Base-by-base conservation (phyloP, 805 yeast genomes). In the Huiozyma sinensis region DNA sequence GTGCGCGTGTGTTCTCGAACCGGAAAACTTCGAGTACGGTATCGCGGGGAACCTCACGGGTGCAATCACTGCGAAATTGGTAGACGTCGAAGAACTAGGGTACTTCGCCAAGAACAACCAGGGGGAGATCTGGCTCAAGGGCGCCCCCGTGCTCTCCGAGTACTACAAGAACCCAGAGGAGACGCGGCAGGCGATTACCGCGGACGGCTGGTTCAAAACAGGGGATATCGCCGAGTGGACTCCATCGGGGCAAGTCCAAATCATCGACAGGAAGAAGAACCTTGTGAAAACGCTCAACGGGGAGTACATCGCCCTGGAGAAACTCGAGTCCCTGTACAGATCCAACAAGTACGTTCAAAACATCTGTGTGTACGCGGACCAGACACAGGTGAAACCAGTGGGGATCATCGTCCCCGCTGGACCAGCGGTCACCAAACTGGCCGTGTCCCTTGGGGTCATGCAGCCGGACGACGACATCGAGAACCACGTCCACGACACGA, bases 191-290 rank as follows among this genome's bases (percentile, higher is more conserved):
- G 86, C 94, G 1, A 80, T 83, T 57, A 73, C 79, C 40, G 83
- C 83, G 47, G 89, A 84, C 54, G 95, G 90, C 27, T 92, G 97
- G 97, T 92, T 92, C 72, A 75, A 71, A 60, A 92, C 97, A 31
- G 98, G 98, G 66, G 98, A 92, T 65, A 86, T 92, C 64, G 97
- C 89, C 58, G 88, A 86, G 70, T 87, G 95, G 94, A 75, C 90
- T 34, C 50, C 79, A 33, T 74, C 71, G 51, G 98, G 98, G 52
- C 81, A 78, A 47, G 70, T 92, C 57, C 78, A 75, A 61, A 71
- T 92, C 50, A 84, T 92, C 63, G 98, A 92, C 69, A 83, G 98
- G 65, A 85, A 79, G 72, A 92, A 92, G 79, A 92, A 92, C 65
- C 74, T 92, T 66, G 95, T 92, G 55, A 92, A 92, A 75, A 92